Evolutionary conservation across 352 stramenopile species (phyloP), one percentile per base, ranked within the genome.

Genomic region (Globisporangium cederbergense): DNA sequence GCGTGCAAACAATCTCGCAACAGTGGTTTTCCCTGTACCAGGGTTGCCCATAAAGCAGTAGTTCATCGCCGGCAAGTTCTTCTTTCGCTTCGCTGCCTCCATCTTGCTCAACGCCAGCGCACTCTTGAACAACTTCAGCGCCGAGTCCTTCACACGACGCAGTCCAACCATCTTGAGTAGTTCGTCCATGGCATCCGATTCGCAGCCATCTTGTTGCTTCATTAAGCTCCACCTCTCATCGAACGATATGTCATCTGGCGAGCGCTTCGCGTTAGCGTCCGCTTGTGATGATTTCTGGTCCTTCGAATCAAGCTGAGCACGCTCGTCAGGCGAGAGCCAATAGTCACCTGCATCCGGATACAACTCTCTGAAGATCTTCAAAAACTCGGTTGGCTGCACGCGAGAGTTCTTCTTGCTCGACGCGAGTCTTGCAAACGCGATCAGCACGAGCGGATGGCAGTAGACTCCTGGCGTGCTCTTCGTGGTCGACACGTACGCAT

Each of bases 131-230:
- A 96, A 62, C 38, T 83, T 78, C 0, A 93, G 70, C 1, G 87
- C 88, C 60, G 68, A 76, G 43, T 83, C 61, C 59, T 97, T 97
- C 4, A 97, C 90, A 58, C 85, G 84, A 11, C 64, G 77, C n/a
- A 97, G 72, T 1, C 90, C 90, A 32, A 90, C 89, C 47, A 96
- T 76, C 55, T 86, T 88, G 16, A 96, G 51, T 20, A 97, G 65
- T 40, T 90, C 70, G 7, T 96, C 87, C 86, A 96, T 96, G 4
- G 81, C 86, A 16, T 83, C 53, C 3, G 88, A 95, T 0, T 68
- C 43, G 46, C 76, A 78, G 7, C 68, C 58, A 49, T 85, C 56
- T 36, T 81, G 73, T 5, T 59, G 60, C 58, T 92, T 88, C 25
- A 94, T 56, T 43, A 73, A 72, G 36, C 76, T 60, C 90, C 90